Evolutionary conservation across 2,329 filamentous ascomycete genomes (phyloP), one percentile per base, ranked within the genome.

Genomic region (Monosporascus sp.): DNA sequence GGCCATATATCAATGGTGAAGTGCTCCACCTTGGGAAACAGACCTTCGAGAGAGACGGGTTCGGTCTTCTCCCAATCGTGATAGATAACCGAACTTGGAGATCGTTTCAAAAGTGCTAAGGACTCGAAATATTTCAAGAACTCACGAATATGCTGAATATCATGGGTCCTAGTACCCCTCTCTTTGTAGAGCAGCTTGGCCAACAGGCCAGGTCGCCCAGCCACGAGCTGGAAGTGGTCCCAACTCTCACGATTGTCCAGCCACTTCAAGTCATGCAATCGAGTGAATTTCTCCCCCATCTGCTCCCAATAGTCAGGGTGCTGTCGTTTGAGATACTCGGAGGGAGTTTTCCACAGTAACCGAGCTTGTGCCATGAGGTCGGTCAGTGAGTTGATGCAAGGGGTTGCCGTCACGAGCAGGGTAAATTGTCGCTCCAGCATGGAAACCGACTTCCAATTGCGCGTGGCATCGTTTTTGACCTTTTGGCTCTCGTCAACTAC

Each of bases 401-500:
- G 65, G 1, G 65, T 68, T 0, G 65, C 65, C 0, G 64, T 68
- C 3, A 68, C 55, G 0, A 68, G 59, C 7, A 68, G 55, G 7
- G 64, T 67, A 47, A 58, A 66, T 4, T 63, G 47, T 9, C 65
- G 62, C 11, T 63, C 31, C 7, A 66, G 44, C 3, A 63, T 50
- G 14, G 55, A 46, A 1, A 68, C 55, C 3, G 65, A 66, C 43
- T 57, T 60, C 60, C 60, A 65, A 14, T 59, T 57, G 8, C 45
- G 52, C 0, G 65, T 67, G 1, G 20, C 9, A 1, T 53, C 22
- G 18, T 66, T 60, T 20, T 65, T 64, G 17, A 66, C 55, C 48
- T 64, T 66, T 46, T 66, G 59, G 2, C 65, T 64, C 40, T 67
- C 65, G 31, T 68, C 65, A 1, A 67, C 63, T 2, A 65, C 58